Conservation (phyloP, 164 flowering plant genomes). For the Liquidambar formosana region DNA sequence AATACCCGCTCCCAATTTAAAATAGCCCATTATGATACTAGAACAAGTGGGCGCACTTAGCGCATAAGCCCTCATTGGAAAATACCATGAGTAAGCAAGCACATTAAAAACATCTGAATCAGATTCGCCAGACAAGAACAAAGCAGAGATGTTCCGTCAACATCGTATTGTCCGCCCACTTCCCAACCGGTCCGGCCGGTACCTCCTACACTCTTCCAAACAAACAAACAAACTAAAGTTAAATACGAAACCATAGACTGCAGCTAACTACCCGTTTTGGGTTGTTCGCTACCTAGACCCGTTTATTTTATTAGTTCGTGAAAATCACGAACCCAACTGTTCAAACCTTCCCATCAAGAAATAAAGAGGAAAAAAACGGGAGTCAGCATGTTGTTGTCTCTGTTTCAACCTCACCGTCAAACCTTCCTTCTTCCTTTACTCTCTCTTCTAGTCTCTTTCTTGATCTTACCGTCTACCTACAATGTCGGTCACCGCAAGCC, state of each 20-base stretch:
- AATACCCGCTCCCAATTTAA: too few species aligned
- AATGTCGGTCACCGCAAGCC: slow-evolving; percentile 41
- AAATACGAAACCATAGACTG: too few species aligned
- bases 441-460: slow-evolving; percentile 1
- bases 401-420: slow-evolving; percentile 7
- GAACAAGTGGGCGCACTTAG: too few species aligned
- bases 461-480: slow-evolving; percentile 21
- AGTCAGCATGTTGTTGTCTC: background rate
- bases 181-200: background rate
- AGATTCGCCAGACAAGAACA: slow-evolving; percentile 8
- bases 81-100: too few species aligned
- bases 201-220: too few species aligned
- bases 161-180: slow-evolving; percentile 25
- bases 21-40: too few species aligned
- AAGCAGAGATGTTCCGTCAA: slow-evolving; percentile 15
- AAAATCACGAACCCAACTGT: slow-evolving; percentile 2
- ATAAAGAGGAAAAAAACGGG: background rate
- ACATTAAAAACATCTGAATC: background rate
- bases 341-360: slow-evolving; percentile 5
- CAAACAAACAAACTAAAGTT: too few species aligned
- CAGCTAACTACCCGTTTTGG: background rate
- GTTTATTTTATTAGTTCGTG: background rate
- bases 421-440: slow-evolving; percentile 10
- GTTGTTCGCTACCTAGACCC: background rate
- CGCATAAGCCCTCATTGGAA: too few species aligned